Conservation (phyloP, 305 asterid species). For the Rubia balearica region DNA sequence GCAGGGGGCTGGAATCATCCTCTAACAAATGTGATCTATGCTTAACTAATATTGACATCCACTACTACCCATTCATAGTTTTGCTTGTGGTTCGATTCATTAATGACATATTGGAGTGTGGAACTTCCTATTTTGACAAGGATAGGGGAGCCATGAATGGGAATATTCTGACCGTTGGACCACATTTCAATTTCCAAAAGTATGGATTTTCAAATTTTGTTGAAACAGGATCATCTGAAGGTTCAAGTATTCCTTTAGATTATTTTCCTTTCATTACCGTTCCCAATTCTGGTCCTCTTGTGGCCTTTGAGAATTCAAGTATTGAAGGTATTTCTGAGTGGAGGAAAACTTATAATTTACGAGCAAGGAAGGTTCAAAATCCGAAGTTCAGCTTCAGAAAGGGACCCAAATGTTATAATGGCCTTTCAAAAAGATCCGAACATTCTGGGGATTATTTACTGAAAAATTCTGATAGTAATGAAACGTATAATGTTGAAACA, state of each 20-base stretch:
- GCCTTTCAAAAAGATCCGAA: conserved; percentile 20
- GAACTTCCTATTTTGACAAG: conserved; percentile 29
- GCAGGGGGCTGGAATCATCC: conserved; percentile 26
- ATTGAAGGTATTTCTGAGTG: conserved; percentile 36
- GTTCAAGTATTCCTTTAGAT: conserved; percentile 37
- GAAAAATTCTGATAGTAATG: conserved; percentile 22
- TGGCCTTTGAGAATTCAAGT: conserved; percentile 34
- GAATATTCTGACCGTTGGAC: conserved; percentile 22
- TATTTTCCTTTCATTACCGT: conserved; percentile 35
- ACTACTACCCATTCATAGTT: conserved; percentile 68
- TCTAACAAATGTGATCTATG: conserved; percentile 36
- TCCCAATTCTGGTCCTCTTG: conserved; percentile 27
- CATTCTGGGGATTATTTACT: conserved; percentile 24
- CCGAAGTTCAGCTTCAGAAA: conserved; percentile 25
- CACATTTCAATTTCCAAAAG: conserved; percentile 27
- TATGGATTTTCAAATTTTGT: conserved; percentile 29
- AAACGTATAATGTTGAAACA: conserved; percentile 34
- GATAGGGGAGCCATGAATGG: conserved; percentile 27
- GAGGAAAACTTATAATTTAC: conserved; percentile 32
- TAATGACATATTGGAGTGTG: conserved; percentile 36
- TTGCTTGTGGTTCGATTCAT: conserved; percentile 51
- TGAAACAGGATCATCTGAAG: conserved; percentile 34
- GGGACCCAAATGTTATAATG: conserved; percentile 21
- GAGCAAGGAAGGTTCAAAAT: conserved; percentile 28
- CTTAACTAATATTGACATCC: conserved; percentile 53